phyloP scores from a whole-genome alignment of 2,329 filamentous ascomycete genomes.

The Nothopassalora personata region DNA sequence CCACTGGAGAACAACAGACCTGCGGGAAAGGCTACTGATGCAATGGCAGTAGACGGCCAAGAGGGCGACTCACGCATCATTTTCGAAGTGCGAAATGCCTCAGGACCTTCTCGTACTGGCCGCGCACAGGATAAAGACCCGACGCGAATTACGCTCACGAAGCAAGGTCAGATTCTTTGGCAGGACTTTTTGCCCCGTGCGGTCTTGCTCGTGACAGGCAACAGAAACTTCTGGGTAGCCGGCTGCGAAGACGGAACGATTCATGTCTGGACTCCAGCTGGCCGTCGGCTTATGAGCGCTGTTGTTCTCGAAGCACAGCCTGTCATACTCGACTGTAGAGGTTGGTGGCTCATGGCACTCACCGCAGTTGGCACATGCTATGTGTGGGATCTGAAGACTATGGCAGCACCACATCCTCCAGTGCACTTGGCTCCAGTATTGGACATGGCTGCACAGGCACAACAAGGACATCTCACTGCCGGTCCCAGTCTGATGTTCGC shows the following conservation, averaged over 20 bases:
- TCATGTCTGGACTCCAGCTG: slow-evolving; percentile 88
- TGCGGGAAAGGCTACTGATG: slow-evolving; percentile 37
- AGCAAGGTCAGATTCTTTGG: slow-evolving; percentile 77
- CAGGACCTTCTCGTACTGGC: slow-evolving; percentile 54
- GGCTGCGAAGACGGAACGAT: slow-evolving; percentile 89
- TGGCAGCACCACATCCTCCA: slow-evolving; percentile 74
- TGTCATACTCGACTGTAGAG: slow-evolving; percentile 85
- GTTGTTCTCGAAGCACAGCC: slow-evolving; percentile 87
- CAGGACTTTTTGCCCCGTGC: slow-evolving; percentile 86
- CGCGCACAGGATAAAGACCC: slow-evolving; percentile 67
- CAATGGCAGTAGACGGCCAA: slow-evolving; percentile 43
- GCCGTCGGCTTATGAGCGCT: slow-evolving; percentile 76
- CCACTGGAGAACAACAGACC: slow-evolving; percentile 63
- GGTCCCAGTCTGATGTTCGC: slow-evolving; percentile 86
- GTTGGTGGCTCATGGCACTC: slow-evolving; percentile 84
- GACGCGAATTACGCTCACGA: slow-evolving; percentile 73
- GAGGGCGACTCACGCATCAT: slow-evolving; percentile 62
- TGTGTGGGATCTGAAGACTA: slow-evolving; percentile 85
- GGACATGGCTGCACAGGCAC: slow-evolving; percentile 74
- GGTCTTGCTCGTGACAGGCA: slow-evolving; percentile 86
- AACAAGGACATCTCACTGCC: slow-evolving; percentile 71
- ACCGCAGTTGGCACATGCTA: slow-evolving; percentile 83
- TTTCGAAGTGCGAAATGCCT: slow-evolving; percentile 83
- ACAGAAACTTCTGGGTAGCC: slow-evolving; percentile 83
- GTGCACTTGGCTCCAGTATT: slow-evolving; percentile 83